Evolutionary conservation across 78 protist species (phyloP).

Genomic region (Dictyostelium firmibasis): DNA sequence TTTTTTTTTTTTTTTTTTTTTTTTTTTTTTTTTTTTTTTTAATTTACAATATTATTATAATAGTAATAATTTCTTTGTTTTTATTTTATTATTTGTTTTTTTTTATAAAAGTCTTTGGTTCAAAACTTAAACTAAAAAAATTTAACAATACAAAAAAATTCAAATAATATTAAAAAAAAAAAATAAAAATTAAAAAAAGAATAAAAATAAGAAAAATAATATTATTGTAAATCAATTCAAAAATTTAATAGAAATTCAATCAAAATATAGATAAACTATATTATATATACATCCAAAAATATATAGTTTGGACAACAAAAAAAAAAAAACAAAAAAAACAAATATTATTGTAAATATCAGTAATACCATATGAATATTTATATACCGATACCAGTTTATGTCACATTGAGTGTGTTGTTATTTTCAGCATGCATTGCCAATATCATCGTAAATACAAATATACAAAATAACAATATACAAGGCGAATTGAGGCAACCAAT

Average conservation of each 20-base stretch:
- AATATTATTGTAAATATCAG: background rate
- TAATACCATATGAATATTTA: background rate
- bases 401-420: slow-evolving; percentile 24
- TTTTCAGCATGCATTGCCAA: slow-evolving; percentile 5
- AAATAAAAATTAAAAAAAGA: too few relatives aligned
- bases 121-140: background rate
- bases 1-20: too few relatives aligned
- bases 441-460: background rate
- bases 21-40: too few relatives aligned
- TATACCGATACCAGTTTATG: slow-evolving; percentile 38
- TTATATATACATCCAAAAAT: too few relatives aligned
- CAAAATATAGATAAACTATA: too few relatives aligned
- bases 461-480: slow-evolving; percentile 1
- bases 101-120: too few relatives aligned
- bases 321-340: background rate
- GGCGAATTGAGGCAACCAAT: background rate
- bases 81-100: too few relatives aligned
- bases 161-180: background rate
- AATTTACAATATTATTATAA: too few relatives aligned
- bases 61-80: too few relatives aligned
- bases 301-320: background rate
- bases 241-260: too few relatives aligned
- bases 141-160: background rate
- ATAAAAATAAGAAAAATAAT: too few relatives aligned
- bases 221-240: too few relatives aligned